Evolutionary conservation across 108 stramenopile species (phyloP).

Genomic region (Nitzschia palea): DNA sequence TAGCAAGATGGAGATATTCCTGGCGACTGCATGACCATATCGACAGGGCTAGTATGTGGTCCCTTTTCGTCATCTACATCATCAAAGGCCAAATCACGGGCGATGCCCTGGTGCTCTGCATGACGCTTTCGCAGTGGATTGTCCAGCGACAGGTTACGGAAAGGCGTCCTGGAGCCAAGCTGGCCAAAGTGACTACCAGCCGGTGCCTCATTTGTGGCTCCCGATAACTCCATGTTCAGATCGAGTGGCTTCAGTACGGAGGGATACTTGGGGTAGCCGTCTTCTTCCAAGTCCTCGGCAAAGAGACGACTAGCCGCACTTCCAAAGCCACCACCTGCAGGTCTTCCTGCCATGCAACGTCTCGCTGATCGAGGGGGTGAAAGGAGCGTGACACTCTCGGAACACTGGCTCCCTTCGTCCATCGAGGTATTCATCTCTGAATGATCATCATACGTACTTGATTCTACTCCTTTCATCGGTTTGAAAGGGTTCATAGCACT

Average conservation of each 20-base stretch:
- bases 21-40: conserved; percentile 26
- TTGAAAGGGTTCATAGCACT: not conserved
- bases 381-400: conserved; percentile 1
- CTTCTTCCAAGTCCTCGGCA: conserved; percentile 19
- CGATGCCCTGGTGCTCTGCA: not conserved
- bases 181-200: not conserved
- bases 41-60: conserved; percentile 18
- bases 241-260: conserved; percentile 26
- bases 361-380: conserved; percentile 16
- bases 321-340: conserved; percentile 6
- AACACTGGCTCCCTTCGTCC: conserved; percentile 9
- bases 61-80: conserved; percentile 16
- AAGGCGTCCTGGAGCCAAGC: conserved; percentile 3
- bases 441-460: conserved; percentile 4
- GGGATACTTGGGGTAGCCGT: not conserved
- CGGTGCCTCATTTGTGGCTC: not conserved
- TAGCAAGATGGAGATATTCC: conserved; percentile 19
- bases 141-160: conserved; percentile 5
- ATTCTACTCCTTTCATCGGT: conserved; percentile 1
- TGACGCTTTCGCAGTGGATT: conserved; percentile 8
- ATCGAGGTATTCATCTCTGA: conserved; percentile 26
- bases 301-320: conserved; percentile 16
- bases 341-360: not conserved
- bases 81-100: conserved; percentile 17
- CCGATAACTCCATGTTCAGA: conserved; percentile 24